Evolutionary conservation across 1,139 yeast genomes (phyloP), one percentile per base, ranked within the genome.

Genomic region (Pichiaceae sp.): DNA sequence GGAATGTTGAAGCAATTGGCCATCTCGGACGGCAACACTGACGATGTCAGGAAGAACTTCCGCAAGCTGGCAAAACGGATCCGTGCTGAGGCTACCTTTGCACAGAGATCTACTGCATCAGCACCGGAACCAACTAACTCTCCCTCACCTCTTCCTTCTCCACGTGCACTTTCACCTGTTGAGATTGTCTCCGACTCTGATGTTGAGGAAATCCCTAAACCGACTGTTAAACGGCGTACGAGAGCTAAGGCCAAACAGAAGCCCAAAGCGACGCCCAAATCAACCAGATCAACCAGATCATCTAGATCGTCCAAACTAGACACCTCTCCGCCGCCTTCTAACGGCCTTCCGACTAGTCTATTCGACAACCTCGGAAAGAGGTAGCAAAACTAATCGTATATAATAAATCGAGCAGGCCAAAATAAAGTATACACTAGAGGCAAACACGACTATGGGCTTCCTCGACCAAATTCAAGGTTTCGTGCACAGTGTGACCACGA

Each of bases 401-500:
- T 11, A 7, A 7, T 7, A 21, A 21, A 11, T 21, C 11, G 7
- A 7, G 9, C 24, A 21, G 9, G 7, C 24, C 11, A 7, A 21
- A 21, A 21, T 7, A 21, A 21, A 21, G 24, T 21, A 21, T 21
- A 7, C 24, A 7, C 24, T 21, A 7, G 7, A 21, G 24, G 11
- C 24, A 21, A 11, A 21, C 15, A 31, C 5, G 31, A 31, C 15
- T 4, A 52, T 52, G 56, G 53, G 55, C n/a, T 38, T 54, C 15
- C 37, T 53, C 17, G 49, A 43, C 19, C 49, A 47, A 30, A 43
- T 58, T 19, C 52, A 57, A 39, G 68, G 75, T 27, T 72, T 74
- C 47, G 59, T 72, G 41, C 77, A 74, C 48, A 72, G 77, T 27
- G 65, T 75, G 32, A 73, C 79, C 12, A 75, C 81, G 3, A 72